These are phyloP conservation scores for Phyllosticta paracitricarpa DNA, from an alignment of 2,329 filamentous ascomycete genomes.

Conservation along the genomic window DNA sequence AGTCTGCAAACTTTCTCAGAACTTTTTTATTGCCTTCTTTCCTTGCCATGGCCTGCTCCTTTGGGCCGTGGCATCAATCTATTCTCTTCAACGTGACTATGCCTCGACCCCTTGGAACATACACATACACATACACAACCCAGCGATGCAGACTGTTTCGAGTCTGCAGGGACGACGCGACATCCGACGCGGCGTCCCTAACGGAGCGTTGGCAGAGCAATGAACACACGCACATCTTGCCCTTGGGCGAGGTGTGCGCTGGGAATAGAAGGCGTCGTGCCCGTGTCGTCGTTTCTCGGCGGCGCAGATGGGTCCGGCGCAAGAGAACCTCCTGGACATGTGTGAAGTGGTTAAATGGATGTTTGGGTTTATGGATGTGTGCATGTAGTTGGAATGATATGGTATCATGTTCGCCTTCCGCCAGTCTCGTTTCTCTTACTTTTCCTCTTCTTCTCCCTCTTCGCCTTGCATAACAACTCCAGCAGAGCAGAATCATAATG, in stretches of 20 bases:
- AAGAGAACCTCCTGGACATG: constrained; percentile 31
- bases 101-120: neutral
- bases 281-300: constrained; percentile 14
- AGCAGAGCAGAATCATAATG: too few relatives aligned
- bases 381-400: too few relatives aligned
- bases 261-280: constrained; percentile 26
- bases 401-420: too few relatives aligned
- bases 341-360: neutral
- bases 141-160: constrained; percentile 34
- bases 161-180: constrained; percentile 32
- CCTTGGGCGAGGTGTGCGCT: constrained; percentile 3
- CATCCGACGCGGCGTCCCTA: constrained; percentile 29
- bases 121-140: constrained; percentile 14
- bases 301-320: constrained; percentile 21
- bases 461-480: too few relatives aligned
- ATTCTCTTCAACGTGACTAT: neutral
- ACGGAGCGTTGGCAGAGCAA: constrained; percentile 40
- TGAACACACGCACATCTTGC: constrained; percentile 6
- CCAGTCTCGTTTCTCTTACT: too few relatives aligned
- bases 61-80: too few relatives aligned
- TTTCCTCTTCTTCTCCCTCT: too few relatives aligned
- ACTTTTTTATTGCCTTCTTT: neutral
- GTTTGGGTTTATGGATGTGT: too few relatives aligned
- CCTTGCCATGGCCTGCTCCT: neutral
- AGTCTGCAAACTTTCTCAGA: neutral